A percentile compares a stretch with the other conserved stretches of the same genome.
phyloP scores from a whole-genome alignment of 768 basidiomycete species.

The Infundibulicybe gibba region DNA sequence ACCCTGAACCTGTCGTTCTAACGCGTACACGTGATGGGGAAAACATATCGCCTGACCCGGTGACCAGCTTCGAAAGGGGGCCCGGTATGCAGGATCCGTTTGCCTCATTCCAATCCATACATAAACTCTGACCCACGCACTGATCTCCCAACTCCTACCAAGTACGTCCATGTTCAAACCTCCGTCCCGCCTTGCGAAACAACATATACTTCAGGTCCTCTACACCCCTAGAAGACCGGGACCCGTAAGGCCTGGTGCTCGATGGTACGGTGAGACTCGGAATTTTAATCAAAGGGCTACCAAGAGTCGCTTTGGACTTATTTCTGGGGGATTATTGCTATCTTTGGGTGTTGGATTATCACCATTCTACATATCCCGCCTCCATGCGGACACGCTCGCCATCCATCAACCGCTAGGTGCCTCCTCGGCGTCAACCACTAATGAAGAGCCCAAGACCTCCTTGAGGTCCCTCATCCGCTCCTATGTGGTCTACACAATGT shows the following conservation, averaged over 20 bases:
- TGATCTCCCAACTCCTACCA: too few species aligned
- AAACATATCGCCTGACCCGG: too few species aligned
- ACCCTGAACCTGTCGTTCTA: too few species aligned
- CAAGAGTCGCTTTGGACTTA: constrained; percentile 1
- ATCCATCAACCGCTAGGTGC: not conserved
- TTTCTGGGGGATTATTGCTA: constrained; percentile 9
- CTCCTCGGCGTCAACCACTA: not conserved
- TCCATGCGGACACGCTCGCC: constrained; percentile 7
- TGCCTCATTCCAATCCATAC: too few species aligned
- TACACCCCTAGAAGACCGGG: too few species aligned
- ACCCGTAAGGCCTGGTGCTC: constrained; percentile 1
- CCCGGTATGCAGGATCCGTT: too few species aligned
- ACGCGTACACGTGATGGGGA: too few species aligned
- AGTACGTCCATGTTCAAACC: constrained; percentile 6
- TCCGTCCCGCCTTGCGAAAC: not conserved
- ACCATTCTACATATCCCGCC: constrained; percentile 6
- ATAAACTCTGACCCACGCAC: too few species aligned
- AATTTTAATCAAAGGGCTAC: not conserved
- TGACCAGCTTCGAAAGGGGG: too few species aligned
- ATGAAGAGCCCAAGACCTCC: constrained; percentile 2
- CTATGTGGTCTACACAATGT: not conserved
- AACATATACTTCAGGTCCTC: not conserved
- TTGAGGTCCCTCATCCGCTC: not conserved
- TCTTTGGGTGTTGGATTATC: constrained; percentile 6
- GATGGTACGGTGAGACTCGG: constrained; percentile 4